These are phyloP conservation scores for Kwoniella heveanensis DNA, from an alignment of 768 basidiomycete species.

Conservation along the genomic window DNA sequence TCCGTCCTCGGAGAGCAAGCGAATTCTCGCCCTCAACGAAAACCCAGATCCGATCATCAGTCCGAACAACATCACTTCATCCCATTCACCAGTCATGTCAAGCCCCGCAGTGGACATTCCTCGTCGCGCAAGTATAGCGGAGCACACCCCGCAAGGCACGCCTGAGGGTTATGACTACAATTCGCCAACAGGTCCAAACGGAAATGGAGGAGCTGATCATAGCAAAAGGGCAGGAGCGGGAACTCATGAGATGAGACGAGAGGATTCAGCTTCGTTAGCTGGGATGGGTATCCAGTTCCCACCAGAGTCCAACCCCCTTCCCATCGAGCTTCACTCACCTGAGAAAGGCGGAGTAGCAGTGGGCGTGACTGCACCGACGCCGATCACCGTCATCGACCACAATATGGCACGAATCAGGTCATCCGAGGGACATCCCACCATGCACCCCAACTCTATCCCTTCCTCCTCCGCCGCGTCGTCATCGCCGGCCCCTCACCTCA, in stretches of 20 bases:
- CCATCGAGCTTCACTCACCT: constrained; percentile 8
- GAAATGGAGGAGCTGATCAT: neutral
- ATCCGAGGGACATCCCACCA: neutral
- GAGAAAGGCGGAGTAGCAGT: neutral
- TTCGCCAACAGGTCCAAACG: neutral
- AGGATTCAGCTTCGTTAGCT: neutral
- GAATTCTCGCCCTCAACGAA: neutral
- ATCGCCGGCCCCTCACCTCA: neutral
- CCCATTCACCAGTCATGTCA: no score
- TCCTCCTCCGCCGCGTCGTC: neutral
- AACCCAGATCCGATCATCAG: neutral
- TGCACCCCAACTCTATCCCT: neutral
- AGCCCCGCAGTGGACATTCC: neutral
- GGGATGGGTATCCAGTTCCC: constrained; percentile 26
- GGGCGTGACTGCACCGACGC: neutral
- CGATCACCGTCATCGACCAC: neutral
- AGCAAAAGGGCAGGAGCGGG: no score
- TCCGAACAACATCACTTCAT: neutral
- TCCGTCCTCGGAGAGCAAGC: constrained; percentile 11
- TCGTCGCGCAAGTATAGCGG: neutral
- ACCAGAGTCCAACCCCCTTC: constrained; percentile 18
- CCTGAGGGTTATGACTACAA: constrained; percentile 13
- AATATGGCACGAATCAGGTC: constrained; percentile 1
- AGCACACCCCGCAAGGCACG: constrained; percentile 15
- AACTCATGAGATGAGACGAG: neutral